Evolutionary conservation across 1,139 yeast species (phyloP).

Genomic region (Hyphopichia burtonii): DNA sequence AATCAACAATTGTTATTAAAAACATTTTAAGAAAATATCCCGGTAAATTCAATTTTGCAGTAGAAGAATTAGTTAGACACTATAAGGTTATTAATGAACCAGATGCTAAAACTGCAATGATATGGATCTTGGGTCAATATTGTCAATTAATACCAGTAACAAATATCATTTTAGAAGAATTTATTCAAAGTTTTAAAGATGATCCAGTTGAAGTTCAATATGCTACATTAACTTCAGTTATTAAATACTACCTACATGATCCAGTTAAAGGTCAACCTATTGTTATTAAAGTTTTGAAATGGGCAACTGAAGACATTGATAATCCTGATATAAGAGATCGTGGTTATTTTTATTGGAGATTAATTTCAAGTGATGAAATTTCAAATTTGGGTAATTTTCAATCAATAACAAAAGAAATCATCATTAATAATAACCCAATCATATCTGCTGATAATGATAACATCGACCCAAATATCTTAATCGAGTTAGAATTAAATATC

Average conservation of each 20-base stretch:
- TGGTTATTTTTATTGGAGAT: slow-evolving; percentile 83
- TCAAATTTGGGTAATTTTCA: slow-evolving; percentile 29
- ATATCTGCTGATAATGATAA: slow-evolving; percentile 70
- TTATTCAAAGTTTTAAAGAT: slow-evolving; percentile 50
- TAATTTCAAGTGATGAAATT: slow-evolving; percentile 51
- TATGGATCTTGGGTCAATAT: slow-evolving; percentile 85
- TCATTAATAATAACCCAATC: slow-evolving; percentile 59
- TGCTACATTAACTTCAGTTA: slow-evolving; percentile 69
- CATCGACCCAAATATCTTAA: slow-evolving; percentile 67
- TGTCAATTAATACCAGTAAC: slow-evolving; percentile 51
- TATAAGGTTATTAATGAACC: slow-evolving; percentile 64
- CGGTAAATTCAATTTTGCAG: slow-evolving; percentile 34
- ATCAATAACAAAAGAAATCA: slow-evolving; percentile 50
- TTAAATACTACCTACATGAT: slow-evolving; percentile 61
- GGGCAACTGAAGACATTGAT: slow-evolving; percentile 73
- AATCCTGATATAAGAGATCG: slow-evolving; percentile 84
- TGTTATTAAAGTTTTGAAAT: slow-evolving; percentile 59
- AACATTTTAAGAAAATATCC: slow-evolving; percentile 81
- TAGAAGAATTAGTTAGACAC: slow-evolving; percentile 40
- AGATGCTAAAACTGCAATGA: slow-evolving; percentile 73
- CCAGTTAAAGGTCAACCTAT: slow-evolving; percentile 58
- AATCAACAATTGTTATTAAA: slow-evolving; percentile 71
- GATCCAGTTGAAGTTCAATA: slow-evolving; percentile 75
- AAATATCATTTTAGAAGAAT: slow-evolving; percentile 44
- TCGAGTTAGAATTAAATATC: slow-evolving; percentile 78